Base-by-base conservation (phyloP, 768 basidiomycete species). In the Amanita pallidorosea region DNA sequence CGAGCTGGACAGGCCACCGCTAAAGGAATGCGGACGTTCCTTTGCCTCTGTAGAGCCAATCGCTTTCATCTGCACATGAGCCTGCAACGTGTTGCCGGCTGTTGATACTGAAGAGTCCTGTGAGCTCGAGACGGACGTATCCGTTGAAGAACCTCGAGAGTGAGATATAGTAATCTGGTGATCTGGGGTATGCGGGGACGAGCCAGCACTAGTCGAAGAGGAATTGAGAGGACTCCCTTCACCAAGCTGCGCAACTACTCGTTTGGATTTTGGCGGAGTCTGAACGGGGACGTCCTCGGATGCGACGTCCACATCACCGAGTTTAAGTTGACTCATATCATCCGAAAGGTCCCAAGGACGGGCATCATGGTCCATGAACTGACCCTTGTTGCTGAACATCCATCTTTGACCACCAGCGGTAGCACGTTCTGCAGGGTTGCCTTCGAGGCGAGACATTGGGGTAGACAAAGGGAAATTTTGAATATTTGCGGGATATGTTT, bases 21-120 rank as follows among this genome's bases (percentile, higher is more conserved):
- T 88, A 62, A 86, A 88, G 0, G 86, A 88, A 61, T 85, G 86
- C 13, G 86, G 86, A 49, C 86, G 77, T 61, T 86, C 87, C 62
- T 85, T 83, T 44, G 78, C 69, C 61, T 88, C 85, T 49, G 66
- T 66, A 49, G 71, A 56, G 41, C 72, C 66, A 34, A 68, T 71
- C 36, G 72, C 66, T 64, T 83, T 84, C 57, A 80, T 65, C 53
- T 78, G 71, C 47, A 73, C 70, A 57, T 73, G 71, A 52, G 71
- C 73, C 50, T 81, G 71, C 58, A 84, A 66, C 27, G 76, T 75
- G 61, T 80, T 80, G 58, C 77, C 78, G 52, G 68, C 70, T 44
- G 69, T 73, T 4, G 79, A 80, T 45, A 74, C 70, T 25, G 81
- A 75, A 29, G 82, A 83, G 66, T 88, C 87, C 55, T 88, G 88